Evolutionary conservation across 2,329 filamentous ascomycete genomes (phyloP), one percentile per base, ranked within the genome.

Genomic region (Claviceps cyperi): DNA sequence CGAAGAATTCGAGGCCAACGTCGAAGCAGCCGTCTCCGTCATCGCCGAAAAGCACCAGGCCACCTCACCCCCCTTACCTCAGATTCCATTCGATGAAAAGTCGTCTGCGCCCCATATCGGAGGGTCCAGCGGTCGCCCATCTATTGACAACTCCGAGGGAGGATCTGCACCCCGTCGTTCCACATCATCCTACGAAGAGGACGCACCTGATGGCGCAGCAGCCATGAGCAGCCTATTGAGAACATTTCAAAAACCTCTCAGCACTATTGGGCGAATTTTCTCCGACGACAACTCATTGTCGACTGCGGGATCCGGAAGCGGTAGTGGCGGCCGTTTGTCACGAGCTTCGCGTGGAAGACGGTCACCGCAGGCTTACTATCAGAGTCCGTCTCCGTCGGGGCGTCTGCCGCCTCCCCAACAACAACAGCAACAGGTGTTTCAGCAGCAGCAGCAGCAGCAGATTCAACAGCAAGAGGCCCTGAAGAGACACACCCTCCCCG

Each of bases 1-100:
- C 60, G 88, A 92, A 51, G 92, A 97, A 38, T 98, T 98, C 60
- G 92, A 98, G 64, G 80, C 78, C 61, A 90, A 95, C 57, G 94
- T 98, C n/a, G 92, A 98, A 69, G 85, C 85, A 4, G 90, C 92
- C 7, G 94, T 98, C 3, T 95, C 88, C 5, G 87, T 86, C 41
- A 98, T 98, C 56, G 91, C 92, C 2, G 91, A 96, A 67, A 87
- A 86, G 60, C 89, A 96, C 60, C 78, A 81, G 51, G 64, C 70
- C 6, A 66, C 69, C 41, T 75, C 77, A 7, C 74, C 73, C 9
- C 63, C 54, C 59, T 64, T 63, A 60, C 62, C 69, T 40, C 67
- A 66, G 21, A 60, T 62, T 2, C 56, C 62, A 1, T 66, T 70
- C 32, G 73, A 70, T 11, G 75, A 78, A 53, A 77, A 75, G 58